These are phyloP conservation scores for Halophytophthora batemanensis DNA, from an alignment of 352 stramenopile genomes.

Conservation along the genomic window DNA sequence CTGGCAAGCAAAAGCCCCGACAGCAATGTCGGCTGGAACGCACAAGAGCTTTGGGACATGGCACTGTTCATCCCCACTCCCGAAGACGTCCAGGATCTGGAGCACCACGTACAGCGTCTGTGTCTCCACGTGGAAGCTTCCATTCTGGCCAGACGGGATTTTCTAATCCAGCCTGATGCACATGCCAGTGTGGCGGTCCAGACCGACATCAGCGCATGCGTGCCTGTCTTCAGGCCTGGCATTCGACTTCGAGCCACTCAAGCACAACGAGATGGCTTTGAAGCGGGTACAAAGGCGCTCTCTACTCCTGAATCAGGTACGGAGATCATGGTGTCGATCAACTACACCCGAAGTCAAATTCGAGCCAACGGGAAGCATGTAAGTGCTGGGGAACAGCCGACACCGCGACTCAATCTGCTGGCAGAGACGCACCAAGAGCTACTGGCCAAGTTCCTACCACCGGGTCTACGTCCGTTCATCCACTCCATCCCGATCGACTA, in stretches of 20 bases:
- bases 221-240: not conserved
- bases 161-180: not conserved
- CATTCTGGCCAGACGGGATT: constrained; percentile 16
- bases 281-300: not conserved
- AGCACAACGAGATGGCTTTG: not conserved
- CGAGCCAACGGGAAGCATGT: not conserved
- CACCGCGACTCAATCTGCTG: constrained; percentile 2
- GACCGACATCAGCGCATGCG: constrained; percentile 34
- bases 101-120: constrained; percentile 32
- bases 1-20: constrained; percentile 41
- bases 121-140: constrained; percentile 30
- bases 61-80: constrained; percentile 53
- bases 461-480: constrained; percentile 27
- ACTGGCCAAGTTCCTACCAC: constrained; percentile 32
- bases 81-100: constrained; percentile 50
- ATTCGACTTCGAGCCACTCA: not conserved
- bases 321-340: not conserved
- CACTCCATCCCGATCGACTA: constrained; percentile 32
- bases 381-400: not conserved
- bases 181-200: constrained; percentile 15
- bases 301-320: not conserved
- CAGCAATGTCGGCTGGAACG: constrained; percentile 42
- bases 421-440: constrained; percentile 25
- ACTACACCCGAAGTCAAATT: not conserved
- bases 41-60: constrained; percentile 53